phyloP scores from a whole-genome alignment of 75 land plant genomes.

The Cunninghamia lanceolata region DNA sequence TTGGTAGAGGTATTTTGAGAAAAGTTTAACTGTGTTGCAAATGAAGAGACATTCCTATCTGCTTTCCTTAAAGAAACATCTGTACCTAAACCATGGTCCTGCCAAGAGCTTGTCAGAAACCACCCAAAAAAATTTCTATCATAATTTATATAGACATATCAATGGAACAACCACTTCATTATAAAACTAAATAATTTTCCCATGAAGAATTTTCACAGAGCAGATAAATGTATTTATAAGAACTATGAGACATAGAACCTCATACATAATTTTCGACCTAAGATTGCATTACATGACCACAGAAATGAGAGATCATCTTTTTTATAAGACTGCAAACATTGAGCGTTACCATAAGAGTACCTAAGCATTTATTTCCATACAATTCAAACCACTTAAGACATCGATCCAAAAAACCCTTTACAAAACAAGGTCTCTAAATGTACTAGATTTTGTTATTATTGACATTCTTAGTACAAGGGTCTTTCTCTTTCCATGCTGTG shows the following conservation, averaged over 20 bases:
- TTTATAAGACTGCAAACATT: background rate
- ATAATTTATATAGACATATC: background rate
- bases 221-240: background rate
- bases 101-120: conserved; percentile 9
- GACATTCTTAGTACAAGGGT: background rate
- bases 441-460: background rate
- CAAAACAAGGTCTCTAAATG: background rate
- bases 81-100: conserved; percentile 89
- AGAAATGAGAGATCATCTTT: background rate
- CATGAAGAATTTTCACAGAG: background rate
- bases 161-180: background rate
- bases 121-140: background rate
- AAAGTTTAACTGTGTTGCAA: conserved; percentile 76
- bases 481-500: background rate
- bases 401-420: background rate
- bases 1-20: background rate
- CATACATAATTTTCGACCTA: background rate
- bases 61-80: conserved; percentile 80
- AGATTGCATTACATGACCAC: background rate
- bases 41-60: conserved; percentile 79
- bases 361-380: background rate
- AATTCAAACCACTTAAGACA: background rate
- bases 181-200: background rate
- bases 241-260: background rate
- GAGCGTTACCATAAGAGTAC: background rate